phyloP scores from a whole-genome alignment of 2,329 filamentous ascomycete species.

The Penicillium sp. region DNA sequence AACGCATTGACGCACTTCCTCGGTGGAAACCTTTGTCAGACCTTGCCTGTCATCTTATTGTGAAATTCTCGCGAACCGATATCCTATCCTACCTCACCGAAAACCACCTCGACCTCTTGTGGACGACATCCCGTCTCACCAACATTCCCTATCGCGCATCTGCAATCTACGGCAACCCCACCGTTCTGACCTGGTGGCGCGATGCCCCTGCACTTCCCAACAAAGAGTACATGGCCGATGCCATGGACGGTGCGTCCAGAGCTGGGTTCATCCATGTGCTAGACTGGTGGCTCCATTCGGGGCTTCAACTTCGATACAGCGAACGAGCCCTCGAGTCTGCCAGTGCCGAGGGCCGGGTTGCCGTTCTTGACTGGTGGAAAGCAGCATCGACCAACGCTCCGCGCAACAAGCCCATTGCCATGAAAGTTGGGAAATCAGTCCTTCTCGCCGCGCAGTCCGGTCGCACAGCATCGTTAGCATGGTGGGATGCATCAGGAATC shows the following conservation, averaged over 20 bases:
- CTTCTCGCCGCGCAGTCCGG: slow-evolving; percentile 82
- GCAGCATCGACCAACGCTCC: slow-evolving; percentile 64
- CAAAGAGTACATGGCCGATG: slow-evolving; percentile 82
- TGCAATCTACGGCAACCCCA: slow-evolving; percentile 77
- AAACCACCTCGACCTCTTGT: slow-evolving; percentile 73
- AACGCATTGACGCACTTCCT: slow-evolving; percentile 67
- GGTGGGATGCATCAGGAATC: slow-evolving; percentile 85
- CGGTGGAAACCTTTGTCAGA: slow-evolving; percentile 75
- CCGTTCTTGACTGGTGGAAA: slow-evolving; percentile 92
- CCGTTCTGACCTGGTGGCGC: slow-evolving; percentile 90
- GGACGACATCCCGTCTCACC: slow-evolving; percentile 77
- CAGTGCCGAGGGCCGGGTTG: slow-evolving; percentile 78
- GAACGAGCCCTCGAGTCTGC: slow-evolving; percentile 86
- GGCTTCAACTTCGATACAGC: slow-evolving; percentile 78
- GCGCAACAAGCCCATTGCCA: slow-evolving; percentile 50
- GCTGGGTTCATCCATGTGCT: slow-evolving; percentile 82
- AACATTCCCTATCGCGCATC: slow-evolving; percentile 87
- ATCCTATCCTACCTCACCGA: slow-evolving; percentile 73
- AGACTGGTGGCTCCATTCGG: slow-evolving; percentile 87
- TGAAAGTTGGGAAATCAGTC: slow-evolving; percentile 83
- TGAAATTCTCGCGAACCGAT: slow-evolving; percentile 83
- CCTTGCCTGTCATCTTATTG: slow-evolving; percentile 81
- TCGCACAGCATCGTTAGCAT: slow-evolving; percentile 73
- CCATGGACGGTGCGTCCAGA: slow-evolving; percentile 82
- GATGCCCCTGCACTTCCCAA: slow-evolving; percentile 78